phyloP scores from a whole-genome alignment of 305 asterid species.

The Fraxinus sp. region DNA sequence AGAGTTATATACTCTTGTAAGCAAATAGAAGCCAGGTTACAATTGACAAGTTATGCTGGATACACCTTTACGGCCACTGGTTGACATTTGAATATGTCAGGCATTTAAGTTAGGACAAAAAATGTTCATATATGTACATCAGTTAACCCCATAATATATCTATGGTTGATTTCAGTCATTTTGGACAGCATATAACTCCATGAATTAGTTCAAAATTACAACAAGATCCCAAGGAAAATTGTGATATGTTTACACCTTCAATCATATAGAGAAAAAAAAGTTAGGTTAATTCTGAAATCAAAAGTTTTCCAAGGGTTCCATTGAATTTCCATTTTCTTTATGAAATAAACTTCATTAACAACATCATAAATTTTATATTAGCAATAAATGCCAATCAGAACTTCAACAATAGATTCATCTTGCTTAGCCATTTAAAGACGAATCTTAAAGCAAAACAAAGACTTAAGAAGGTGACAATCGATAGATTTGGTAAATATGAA shows the following conservation, averaged over 20 bases:
- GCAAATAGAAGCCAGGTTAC: background rate
- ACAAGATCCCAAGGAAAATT: background rate
- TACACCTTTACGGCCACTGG: background rate
- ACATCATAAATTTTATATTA: background rate
- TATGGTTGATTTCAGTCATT: background rate
- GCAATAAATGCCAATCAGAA: slow-evolving; percentile 15
- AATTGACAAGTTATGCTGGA: background rate
- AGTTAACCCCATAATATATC: background rate
- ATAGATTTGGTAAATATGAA: background rate
- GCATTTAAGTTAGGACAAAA: background rate
- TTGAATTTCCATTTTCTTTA: background rate
- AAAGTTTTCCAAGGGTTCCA: background rate
- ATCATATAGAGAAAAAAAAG: background rate
- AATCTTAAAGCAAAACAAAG: background rate
- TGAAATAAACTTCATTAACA: background rate
- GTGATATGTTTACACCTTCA: background rate
- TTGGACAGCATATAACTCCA: background rate
- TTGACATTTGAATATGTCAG: background rate
- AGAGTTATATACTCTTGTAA: background rate
- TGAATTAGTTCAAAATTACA: background rate
- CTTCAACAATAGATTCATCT: slow-evolving; percentile 1
- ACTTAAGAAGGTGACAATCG: background rate
- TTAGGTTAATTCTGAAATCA: background rate
- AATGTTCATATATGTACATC: background rate
- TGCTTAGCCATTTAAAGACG: background rate